Conservation (phyloP, 2,329 filamentous ascomycete species). For the Aureobasidium sp. region DNA sequence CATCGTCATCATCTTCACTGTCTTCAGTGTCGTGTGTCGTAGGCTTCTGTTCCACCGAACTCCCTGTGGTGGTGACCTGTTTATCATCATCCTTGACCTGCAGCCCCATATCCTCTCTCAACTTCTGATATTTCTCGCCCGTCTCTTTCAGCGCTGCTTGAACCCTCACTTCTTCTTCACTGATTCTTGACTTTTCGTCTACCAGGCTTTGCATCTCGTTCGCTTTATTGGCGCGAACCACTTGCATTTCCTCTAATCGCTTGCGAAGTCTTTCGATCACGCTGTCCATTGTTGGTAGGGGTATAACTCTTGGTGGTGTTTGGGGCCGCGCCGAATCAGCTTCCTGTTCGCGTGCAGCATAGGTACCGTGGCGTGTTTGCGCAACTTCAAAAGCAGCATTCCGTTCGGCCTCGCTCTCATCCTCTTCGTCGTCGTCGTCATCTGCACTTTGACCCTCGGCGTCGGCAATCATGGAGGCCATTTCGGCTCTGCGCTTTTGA, state of each 20-base stretch:
- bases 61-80: background rate
- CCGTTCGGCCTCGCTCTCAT: slow-evolving; percentile 56
- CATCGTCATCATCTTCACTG: background rate
- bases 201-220: slow-evolving; percentile 59
- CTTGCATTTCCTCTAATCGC: slow-evolving; percentile 56
- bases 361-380: slow-evolving; percentile 82
- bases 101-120: slow-evolving; percentile 33
- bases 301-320: slow-evolving; percentile 66
- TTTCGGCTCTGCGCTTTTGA: slow-evolving; percentile 62
- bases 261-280: slow-evolving; percentile 58
- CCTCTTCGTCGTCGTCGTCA: slow-evolving; percentile 58
- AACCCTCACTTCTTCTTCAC: slow-evolving; percentile 66
- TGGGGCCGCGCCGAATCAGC: slow-evolving; percentile 39
- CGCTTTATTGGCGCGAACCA: slow-evolving; percentile 50
- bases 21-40: background rate
- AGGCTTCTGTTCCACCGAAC: background rate
- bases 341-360: slow-evolving; percentile 47
- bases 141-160: slow-evolving; percentile 75
- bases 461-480: slow-evolving; percentile 73
- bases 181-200: slow-evolving; percentile 61
- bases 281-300: slow-evolving; percentile 65
- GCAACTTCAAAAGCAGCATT: slow-evolving; percentile 79
- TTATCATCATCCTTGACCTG: background rate
- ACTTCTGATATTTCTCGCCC: slow-evolving; percentile 60
- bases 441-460: slow-evolving; percentile 57